Conservation (phyloP, 495 filamentous ascomycete genomes). For the Parathielavia appendiculata region DNA sequence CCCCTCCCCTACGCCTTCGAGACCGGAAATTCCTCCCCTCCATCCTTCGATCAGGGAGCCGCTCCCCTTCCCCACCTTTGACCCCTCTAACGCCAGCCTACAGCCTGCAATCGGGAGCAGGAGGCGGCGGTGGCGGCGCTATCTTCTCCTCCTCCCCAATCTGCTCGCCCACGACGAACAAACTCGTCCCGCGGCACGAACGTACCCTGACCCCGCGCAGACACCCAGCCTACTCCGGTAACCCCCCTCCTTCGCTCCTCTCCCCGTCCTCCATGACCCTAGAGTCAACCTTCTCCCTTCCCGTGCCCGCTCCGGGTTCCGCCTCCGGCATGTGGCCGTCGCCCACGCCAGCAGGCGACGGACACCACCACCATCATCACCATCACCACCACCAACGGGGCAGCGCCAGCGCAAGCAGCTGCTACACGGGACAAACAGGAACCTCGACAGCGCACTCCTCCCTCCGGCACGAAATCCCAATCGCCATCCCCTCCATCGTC, state of each 20-base stretch:
- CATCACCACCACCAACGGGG: not conserved
- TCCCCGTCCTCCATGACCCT: not conserved
- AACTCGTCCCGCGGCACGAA: slow-evolving; percentile 30
- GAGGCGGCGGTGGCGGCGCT: slow-evolving; percentile 8
- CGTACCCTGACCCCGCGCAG: slow-evolving; percentile 5
- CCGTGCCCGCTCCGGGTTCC: not conserved
- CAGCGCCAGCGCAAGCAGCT: slow-evolving; percentile 2
- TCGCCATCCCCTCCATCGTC: not conserved
- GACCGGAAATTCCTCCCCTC: slow-evolving; percentile 40
- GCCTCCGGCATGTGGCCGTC: not conserved
- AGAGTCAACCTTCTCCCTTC: not conserved
- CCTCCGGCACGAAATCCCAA: slow-evolving; percentile 20
- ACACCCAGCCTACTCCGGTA: slow-evolving; percentile 3
- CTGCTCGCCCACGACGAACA: slow-evolving; percentile 31
- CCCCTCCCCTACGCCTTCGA: slow-evolving; percentile 42
- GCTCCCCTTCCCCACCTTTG: slow-evolving; percentile 29
- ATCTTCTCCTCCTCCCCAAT: slow-evolving; percentile 29
- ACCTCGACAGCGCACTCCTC: slow-evolving; percentile 18
- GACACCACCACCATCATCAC: not conserved
- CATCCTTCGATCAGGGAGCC: slow-evolving; percentile 31
- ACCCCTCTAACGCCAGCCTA: slow-evolving; percentile 30
- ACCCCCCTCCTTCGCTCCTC: not conserved
- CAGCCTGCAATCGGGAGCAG: slow-evolving; percentile 14
- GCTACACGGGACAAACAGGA: not conserved
- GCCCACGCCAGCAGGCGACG: too few relatives aligned